These are phyloP conservation scores for Chrysosporium keratinophilum DNA, from an alignment of 2,329 filamentous ascomycete species.

Conservation along the genomic window DNA sequence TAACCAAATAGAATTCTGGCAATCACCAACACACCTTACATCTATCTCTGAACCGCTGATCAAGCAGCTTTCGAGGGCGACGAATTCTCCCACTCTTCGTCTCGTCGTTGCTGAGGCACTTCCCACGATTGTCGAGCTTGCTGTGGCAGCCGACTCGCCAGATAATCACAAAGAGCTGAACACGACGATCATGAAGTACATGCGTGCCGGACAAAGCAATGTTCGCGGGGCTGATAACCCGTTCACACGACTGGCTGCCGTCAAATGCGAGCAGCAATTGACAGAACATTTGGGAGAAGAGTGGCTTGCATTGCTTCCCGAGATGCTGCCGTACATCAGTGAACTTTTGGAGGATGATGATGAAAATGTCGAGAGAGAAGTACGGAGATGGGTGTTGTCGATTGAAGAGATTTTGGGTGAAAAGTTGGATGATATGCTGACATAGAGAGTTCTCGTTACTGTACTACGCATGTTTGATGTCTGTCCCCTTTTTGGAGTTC, in stretches of 20 bases:
- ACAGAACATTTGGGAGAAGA: slow-evolving; percentile 79
- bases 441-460: slow-evolving; percentile 40
- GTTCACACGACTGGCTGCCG: slow-evolving; percentile 65
- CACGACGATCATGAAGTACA: slow-evolving; percentile 60
- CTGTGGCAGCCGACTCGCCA: slow-evolving; percentile 67
- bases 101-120: slow-evolving; percentile 50
- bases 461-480: background rate
- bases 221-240: slow-evolving; percentile 46
- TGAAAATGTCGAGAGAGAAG: slow-evolving; percentile 82
- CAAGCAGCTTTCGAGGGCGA: slow-evolving; percentile 49
- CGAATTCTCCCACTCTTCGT: slow-evolving; percentile 29
- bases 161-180: slow-evolving; percentile 91
- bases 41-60: slow-evolving; percentile 60
- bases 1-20: slow-evolving; percentile 62
- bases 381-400: slow-evolving; percentile 75
- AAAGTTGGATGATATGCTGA: slow-evolving; percentile 83
- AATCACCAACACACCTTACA: slow-evolving; percentile 75
- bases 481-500: background rate
- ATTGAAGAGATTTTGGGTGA: slow-evolving; percentile 87
- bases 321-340: slow-evolving; percentile 94
- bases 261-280: slow-evolving; percentile 69
- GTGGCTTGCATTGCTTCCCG: slow-evolving; percentile 80
- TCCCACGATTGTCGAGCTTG: slow-evolving; percentile 68
- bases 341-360: slow-evolving; percentile 96
- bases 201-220: slow-evolving; percentile 48